These are phyloP conservation scores for Malus domestica DNA, from an alignment of 306 rosid genomes.

Conservation along the genomic window DNA sequence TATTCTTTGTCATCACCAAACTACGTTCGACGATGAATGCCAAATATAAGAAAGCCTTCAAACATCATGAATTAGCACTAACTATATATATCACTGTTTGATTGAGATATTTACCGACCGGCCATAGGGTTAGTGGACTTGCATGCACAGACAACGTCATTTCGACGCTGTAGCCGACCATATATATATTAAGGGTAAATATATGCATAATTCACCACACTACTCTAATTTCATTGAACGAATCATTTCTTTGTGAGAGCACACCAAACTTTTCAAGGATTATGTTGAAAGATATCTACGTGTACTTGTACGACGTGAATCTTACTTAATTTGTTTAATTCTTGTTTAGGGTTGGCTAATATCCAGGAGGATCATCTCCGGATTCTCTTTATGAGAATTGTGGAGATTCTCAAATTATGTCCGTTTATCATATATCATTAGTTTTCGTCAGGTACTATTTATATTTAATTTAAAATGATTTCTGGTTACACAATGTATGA, in stretches of 20 bases:
- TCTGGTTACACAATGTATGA: rapidly evolving
- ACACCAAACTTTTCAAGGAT: neutral
- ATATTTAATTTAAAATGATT: no score
- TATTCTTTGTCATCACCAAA: conserved; percentile 6
- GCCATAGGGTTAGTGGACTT: neutral
- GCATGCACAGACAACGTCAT: conserved; percentile 13
- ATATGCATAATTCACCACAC: neutral
- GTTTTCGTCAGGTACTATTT: no score
- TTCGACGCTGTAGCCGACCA: conserved; percentile 11
- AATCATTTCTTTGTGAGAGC: conserved; percentile 3
- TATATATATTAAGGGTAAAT: neutral
- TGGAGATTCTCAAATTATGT: no score
- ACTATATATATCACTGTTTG: neutral
- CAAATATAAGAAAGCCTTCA: neutral
- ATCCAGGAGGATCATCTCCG: neutral
- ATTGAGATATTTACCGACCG: conserved; percentile 25
- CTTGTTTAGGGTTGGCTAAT: conserved; percentile 8
- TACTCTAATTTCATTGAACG: neutral
- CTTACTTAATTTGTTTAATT: neutral
- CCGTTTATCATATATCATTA: no score
- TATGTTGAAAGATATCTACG: neutral
- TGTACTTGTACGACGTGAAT: neutral
- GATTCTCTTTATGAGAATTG: no score
- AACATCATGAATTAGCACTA: neutral
- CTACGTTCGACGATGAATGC: neutral